A percentile compares a stretch with the other conserved stretches of the same genome.
Evolutionary conservation across 306 rosid species (phyloP).

Genomic region (Echinosophora koreensis): DNA sequence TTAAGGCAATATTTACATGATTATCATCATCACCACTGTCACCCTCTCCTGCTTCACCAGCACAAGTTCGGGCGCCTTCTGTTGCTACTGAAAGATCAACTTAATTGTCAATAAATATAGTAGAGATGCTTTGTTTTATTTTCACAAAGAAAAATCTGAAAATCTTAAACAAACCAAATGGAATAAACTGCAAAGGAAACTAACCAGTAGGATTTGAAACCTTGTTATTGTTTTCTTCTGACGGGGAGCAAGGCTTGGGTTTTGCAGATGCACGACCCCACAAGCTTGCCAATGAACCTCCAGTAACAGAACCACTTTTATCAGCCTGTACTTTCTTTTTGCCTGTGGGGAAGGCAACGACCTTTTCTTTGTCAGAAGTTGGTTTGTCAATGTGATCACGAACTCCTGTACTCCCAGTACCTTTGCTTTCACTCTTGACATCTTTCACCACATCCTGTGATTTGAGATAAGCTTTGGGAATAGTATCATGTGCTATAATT

Average conservation of each 20-base stretch:
- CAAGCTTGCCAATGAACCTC: constrained; percentile 78
- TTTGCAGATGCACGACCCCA: constrained; percentile 87
- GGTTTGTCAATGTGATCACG: constrained; percentile 61
- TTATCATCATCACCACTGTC: constrained; percentile 73
- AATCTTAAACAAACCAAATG: constrained; percentile 30
- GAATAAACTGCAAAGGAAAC: constrained; percentile 50
- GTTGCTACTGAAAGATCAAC: constrained; percentile 52
- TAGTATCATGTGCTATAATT: constrained; percentile 49
- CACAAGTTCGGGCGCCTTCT: constrained; percentile 72
- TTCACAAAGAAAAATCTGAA: constrained; percentile 39
- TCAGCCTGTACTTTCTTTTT: constrained; percentile 71
- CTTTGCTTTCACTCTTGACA: constrained; percentile 65
- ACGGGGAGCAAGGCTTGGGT: constrained; percentile 59
- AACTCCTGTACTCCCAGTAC: constrained; percentile 54
- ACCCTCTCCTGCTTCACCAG: constrained; percentile 61
- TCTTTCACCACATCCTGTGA: constrained; percentile 62
- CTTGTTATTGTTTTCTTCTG: constrained; percentile 52
- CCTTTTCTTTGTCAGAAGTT: constrained; percentile 59
- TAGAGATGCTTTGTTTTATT: constrained; percentile 23
- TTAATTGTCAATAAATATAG: constrained; percentile 11
- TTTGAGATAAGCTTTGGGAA: constrained; percentile 56
- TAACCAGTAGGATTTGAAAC: constrained; percentile 65
- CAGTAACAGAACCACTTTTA: constrained; percentile 68
- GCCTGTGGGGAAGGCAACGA: constrained; percentile 61
- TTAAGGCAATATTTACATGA: constrained; percentile 58